phyloP scores from a whole-genome alignment of 1,284 basidiomycete genomes.

The Cryptococcus jaspeensis region DNA sequence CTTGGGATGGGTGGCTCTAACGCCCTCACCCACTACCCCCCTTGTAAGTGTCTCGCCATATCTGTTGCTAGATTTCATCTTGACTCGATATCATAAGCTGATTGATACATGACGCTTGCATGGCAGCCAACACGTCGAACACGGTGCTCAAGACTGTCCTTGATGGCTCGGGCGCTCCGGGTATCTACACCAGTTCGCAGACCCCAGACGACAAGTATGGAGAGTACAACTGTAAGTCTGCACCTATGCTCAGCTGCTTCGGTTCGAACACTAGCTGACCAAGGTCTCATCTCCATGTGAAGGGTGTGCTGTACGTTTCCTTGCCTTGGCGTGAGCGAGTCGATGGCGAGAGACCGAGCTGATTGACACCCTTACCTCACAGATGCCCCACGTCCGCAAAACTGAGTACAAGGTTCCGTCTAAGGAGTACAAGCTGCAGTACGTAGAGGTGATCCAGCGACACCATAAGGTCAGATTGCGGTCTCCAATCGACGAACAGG shows the following conservation, averaged over 20 bases:
- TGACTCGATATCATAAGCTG: neutral
- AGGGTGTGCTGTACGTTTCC: slow-evolving; percentile 18
- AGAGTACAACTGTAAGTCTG: slow-evolving; percentile 35
- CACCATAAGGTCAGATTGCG: slow-evolving; percentile 35
- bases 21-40: slow-evolving; percentile 11
- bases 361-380: neutral
- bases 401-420: slow-evolving; percentile 27
- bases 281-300: neutral
- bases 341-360: neutral
- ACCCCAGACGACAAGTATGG: slow-evolving; percentile 32
- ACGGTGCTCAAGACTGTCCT: slow-evolving; percentile 14
- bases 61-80: too few species aligned
- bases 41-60: neutral
- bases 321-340: neutral
- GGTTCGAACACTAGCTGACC: neutral
- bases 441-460: slow-evolving; percentile 44
- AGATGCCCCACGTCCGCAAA: slow-evolving; percentile 38
- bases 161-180: slow-evolving; percentile 30
- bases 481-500: too few species aligned
- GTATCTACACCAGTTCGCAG: slow-evolving; percentile 30
- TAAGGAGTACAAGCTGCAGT: slow-evolving; percentile 29
- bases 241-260: neutral
- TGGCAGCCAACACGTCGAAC: slow-evolving; percentile 12
- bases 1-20: neutral
- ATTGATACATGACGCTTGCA: neutral